Percentiles rank a stretch among this genome's conserved stretches.
Conservation (phyloP, 345 rosid species). For the Eucalyptus urophylla region DNA sequence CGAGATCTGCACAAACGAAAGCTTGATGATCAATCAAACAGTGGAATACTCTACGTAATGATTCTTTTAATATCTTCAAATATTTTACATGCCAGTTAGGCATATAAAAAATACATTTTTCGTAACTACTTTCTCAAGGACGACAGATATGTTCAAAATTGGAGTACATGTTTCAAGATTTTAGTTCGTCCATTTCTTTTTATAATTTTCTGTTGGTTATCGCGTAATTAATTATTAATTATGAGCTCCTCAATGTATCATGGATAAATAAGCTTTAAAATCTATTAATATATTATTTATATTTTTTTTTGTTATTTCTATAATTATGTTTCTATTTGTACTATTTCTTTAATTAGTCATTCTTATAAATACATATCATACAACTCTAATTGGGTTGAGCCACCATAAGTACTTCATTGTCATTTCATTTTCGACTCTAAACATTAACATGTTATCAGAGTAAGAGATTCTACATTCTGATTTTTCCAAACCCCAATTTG, state of each 20-base stretch:
- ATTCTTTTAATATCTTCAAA: neutral
- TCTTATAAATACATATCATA: no score
- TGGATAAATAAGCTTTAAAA: neutral
- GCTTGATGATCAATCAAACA: neutral
- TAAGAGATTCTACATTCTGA: no score
- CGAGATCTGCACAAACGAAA: neutral
- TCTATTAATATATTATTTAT: no score
- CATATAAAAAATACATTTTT: neutral
- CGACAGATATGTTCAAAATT: neutral
- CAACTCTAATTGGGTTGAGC: no score
- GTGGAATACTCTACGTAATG: neutral
- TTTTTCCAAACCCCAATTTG: no score
- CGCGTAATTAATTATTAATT: neutral
- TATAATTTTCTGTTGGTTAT: neutral
- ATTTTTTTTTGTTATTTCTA: no score
- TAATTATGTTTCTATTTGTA: no score
- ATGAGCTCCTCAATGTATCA: no score
- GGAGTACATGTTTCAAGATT: neutral
- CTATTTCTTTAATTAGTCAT: no score
- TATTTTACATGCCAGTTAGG: neutral
- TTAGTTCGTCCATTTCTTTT: neutral
- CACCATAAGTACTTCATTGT: no score
- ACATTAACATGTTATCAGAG: no score
- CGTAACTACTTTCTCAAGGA: neutral
- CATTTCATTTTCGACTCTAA: no score